A percentile compares a stretch with the other conserved stretches of the same genome.
Evolutionary conservation across 805 yeast genomes (phyloP).

Genomic region (Candida morakotiae): DNA sequence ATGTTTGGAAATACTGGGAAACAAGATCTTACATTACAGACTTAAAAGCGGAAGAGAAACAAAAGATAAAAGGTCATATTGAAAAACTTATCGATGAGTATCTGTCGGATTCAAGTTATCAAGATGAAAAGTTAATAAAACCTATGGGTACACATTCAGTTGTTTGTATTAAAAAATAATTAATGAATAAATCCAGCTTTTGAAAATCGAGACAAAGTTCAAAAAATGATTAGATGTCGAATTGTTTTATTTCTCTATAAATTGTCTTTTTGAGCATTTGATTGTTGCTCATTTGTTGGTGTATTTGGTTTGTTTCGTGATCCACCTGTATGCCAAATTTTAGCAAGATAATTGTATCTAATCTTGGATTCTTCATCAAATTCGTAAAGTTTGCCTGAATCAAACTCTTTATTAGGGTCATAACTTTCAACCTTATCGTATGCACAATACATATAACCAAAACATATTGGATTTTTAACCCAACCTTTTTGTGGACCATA

Average conservation of each 20-base stretch:
- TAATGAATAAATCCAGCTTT: not conserved
- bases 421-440: slow-evolving; percentile 25
- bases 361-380: slow-evolving; percentile 8
- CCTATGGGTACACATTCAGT: slow-evolving; percentile 23
- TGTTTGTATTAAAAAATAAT: slow-evolving; percentile 11
- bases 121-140: slow-evolving; percentile 15
- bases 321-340: slow-evolving; percentile 25
- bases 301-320: slow-evolving; percentile 8
- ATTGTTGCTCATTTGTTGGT: not conserved
- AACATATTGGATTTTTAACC: slow-evolving; percentile 33
- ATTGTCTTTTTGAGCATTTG: not conserved
- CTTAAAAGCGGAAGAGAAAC: slow-evolving; percentile 33
- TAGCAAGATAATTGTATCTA: slow-evolving; percentile 28
- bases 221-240: too few species aligned
- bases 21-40: slow-evolving; percentile 53
- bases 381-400: slow-evolving; percentile 9
- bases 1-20: slow-evolving; percentile 48
- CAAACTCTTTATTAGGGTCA: slow-evolving; percentile 1
- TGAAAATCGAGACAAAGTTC: too few species aligned
- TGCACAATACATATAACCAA: slow-evolving; percentile 38
- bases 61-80: slow-evolving; percentile 23
- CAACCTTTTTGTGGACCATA: slow-evolving; percentile 41
- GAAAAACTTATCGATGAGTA: slow-evolving; percentile 21
- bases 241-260: too few species aligned
- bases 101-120: slow-evolving; percentile 11